phyloP scores from a whole-genome alignment of 805 yeast genomes.

The Yarrowia yakushimensis region DNA sequence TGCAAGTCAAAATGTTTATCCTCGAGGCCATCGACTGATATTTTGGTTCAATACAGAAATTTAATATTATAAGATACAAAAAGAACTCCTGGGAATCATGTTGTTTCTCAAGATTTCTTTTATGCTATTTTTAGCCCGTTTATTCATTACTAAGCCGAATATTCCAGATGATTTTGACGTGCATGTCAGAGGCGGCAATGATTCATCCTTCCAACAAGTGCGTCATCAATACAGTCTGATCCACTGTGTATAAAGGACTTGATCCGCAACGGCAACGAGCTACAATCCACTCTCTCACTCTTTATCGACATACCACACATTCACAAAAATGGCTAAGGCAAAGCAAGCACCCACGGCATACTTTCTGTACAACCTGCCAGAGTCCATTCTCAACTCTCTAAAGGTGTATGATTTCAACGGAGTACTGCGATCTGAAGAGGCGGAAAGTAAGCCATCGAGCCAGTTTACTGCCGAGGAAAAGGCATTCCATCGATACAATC shows the following conservation, averaged over 20 bases:
- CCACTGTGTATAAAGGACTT: background rate
- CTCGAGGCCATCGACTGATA: no score
- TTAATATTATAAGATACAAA: no score
- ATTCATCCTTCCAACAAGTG: conserved; percentile 10
- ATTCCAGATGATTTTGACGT: background rate
- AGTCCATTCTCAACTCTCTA: background rate
- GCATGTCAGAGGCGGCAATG: conserved; percentile 18
- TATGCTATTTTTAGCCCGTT: background rate
- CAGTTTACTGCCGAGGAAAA: conserved; percentile 5
- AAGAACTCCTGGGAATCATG: no score
- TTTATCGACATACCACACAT: no score
- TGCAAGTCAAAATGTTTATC: no score
- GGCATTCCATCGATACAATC: conserved; percentile 21
- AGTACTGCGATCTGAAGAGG: background rate
- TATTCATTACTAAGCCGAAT: background rate
- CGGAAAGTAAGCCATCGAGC: background rate
- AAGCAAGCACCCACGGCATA: conserved; percentile 3
- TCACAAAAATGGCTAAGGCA: background rate
- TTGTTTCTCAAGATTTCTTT: no score
- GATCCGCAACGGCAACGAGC: background rate
- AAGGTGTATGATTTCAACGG: conserved; percentile 21
- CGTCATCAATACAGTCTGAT: conserved; percentile 9
- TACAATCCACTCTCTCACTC: no score
- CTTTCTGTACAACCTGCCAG: conserved; percentile 22
- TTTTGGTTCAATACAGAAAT: no score